A percentile compares a stretch with the other conserved stretches of the same genome.
Conservation (phyloP, 2,329 filamentous ascomycete genomes). For the Alternaria arborescens region DNA sequence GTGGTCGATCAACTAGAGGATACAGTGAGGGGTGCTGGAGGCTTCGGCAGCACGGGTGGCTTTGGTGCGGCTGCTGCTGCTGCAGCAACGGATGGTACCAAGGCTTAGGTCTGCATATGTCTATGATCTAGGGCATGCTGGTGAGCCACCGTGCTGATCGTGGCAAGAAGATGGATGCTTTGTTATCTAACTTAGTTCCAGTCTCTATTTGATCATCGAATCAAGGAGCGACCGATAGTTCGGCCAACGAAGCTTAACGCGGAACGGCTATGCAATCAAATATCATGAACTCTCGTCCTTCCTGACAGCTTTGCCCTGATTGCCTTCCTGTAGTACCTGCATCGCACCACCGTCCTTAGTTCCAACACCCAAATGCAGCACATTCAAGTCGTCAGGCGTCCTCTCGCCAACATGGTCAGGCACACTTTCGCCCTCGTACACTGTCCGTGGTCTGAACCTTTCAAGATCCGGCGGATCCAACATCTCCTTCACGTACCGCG, state of each 20-base stretch:
- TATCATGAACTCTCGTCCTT: background rate
- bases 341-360: constrained; percentile 21
- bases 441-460: constrained; percentile 63
- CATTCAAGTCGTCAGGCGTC: constrained; percentile 32
- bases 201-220: background rate
- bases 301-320: background rate
- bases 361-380: constrained; percentile 34
- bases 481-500: constrained; percentile 76
- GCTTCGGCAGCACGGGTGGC: constrained; percentile 52
- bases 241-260: background rate
- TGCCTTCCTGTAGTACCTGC: constrained; percentile 19
- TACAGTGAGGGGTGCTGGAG: constrained; percentile 88
- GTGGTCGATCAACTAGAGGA: constrained; percentile 89
- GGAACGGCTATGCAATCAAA: background rate
- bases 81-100: background rate
- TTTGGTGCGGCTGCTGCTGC: constrained; percentile 33
- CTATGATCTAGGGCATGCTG: background rate
- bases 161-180: background rate
- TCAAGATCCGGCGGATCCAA: constrained; percentile 72
- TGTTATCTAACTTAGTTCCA: background rate
- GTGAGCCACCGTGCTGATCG: background rate
- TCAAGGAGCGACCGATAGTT: background rate
- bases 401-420: constrained; percentile 21
- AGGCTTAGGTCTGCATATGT: background rate
- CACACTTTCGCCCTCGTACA: constrained; percentile 32